Percentiles rank a stretch among this genome's conserved stretches.
phyloP scores from a whole-genome alignment of 441 rosid genomes.

The Theobroma grandiflorum region DNA sequence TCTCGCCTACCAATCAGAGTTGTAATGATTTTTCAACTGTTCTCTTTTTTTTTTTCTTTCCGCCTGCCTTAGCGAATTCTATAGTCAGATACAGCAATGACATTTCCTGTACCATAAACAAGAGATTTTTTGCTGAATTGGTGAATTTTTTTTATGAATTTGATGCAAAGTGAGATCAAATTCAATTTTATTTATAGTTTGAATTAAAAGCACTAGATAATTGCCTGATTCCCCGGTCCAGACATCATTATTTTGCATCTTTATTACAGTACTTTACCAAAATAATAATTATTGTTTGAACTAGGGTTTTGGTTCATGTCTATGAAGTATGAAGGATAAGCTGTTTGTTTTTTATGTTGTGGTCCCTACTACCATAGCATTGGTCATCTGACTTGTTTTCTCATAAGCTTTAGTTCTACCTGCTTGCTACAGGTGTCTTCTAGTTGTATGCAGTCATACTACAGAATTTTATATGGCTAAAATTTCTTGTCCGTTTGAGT shows the following conservation, averaged over 20 bases:
- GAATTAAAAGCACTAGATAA: not conserved
- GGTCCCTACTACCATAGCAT: not conserved
- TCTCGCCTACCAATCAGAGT: constrained; percentile 7
- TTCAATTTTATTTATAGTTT: not conserved
- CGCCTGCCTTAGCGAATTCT: not conserved
- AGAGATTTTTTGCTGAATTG: not conserved
- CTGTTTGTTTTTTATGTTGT: not conserved
- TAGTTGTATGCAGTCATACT: constrained; percentile 1
- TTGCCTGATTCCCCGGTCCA: not conserved
- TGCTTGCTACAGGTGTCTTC: not conserved
- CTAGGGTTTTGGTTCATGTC: not conserved
- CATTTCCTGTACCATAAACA: not conserved
- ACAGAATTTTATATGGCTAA: not conserved
- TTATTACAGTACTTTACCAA: not conserved
- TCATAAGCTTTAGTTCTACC: not conserved
- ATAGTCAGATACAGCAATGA: not conserved
- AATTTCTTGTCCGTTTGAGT: not conserved
- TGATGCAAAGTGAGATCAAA: not conserved
- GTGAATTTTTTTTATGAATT: not conserved
- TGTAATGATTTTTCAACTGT: not conserved
- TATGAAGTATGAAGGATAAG: not conserved
- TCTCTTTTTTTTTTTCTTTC: not conserved
- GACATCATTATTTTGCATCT: not conserved
- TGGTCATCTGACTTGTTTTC: not conserved
- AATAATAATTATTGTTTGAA: constrained; percentile 2